Evolutionary conservation across 345 rosid genomes (phyloP), one percentile per base, ranked within the genome.

Genomic region (Pelargonium nanum): DNA sequence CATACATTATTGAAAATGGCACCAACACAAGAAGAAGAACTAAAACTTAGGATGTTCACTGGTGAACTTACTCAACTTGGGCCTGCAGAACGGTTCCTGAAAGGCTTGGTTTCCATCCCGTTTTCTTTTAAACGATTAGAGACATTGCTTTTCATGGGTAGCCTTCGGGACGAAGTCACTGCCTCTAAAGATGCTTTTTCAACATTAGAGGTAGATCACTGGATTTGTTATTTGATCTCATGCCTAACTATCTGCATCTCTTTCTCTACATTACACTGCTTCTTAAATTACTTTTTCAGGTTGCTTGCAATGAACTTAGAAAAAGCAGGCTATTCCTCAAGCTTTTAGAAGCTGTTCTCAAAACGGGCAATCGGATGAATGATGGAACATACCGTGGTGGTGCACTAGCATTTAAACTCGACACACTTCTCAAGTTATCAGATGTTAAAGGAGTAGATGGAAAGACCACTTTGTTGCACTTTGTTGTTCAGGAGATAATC

Each of bases 361-460:
- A 93, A 78, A 93, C 99, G 4, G 99, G 99, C 19, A 93, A 93
- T 62, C 71, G 99, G 22, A 93, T 89, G 99, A 93, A 89, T 57
- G 89, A 71, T 23, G 99, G 99, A 25, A 89, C 99, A 12, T 87
- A 80, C 64, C 87, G 99, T 0, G 96, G 99, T 45, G 97, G 87
- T 22, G 99, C 99, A 0, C 87, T 80, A 60, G 99, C 99, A 60
- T 82, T 93, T 66, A 93, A 78, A 55, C 94, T 93, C 32, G 99
- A 89, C 73, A 87, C 97, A 0, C 97, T 93, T 19, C 74, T 93
- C 58, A 93, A 89, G 72, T 80, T 89, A 26, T 76, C 96, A 50
- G 99, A 89, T 67, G 99, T 93, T n/a, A 93, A 84, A 72, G 99
- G 99, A 70, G 79, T 77, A 6, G 96, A 89, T 67, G 91, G 99